phyloP scores from a whole-genome alignment of 139 green algal genomes.

The Helicosporidium sp. region DNA sequence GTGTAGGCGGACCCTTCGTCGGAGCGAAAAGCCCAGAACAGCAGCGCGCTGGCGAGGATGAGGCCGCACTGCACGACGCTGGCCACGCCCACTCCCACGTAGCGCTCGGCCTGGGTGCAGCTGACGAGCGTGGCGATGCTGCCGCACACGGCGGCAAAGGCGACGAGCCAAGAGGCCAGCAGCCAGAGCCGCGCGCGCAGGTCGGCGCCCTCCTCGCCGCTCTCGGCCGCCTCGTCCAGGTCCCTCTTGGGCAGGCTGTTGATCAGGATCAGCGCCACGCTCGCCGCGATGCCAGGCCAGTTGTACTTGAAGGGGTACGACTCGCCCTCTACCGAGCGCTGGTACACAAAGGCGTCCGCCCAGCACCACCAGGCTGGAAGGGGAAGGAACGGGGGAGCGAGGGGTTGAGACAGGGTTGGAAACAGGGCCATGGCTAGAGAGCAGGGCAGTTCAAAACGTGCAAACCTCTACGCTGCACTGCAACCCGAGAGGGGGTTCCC shows the following conservation, averaged over 20 bases:
- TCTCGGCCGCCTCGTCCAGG: conserved; percentile 7
- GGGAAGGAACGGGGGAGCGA: neutral
- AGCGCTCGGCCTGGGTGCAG: conserved; percentile 3
- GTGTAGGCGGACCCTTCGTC: neutral
- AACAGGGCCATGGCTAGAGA: neutral
- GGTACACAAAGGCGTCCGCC: conserved; percentile 17
- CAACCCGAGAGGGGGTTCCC: too few relatives aligned
- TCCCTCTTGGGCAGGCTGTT: conserved; percentile 19
- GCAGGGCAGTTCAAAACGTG: neutral
- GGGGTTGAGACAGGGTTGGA: neutral
- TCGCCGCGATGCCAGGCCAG: conserved; percentile 19
- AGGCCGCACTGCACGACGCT: conserved; percentile 23
- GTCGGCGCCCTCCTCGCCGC: conserved; percentile 8
- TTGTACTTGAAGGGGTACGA: conserved; percentile 21
- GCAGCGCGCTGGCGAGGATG: conserved; percentile 13
- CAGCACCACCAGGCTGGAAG: conserved; percentile 17
- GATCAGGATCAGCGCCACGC: conserved; percentile 22
- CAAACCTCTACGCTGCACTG: neutral
- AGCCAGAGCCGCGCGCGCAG: conserved; percentile 21
- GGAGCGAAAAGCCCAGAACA: conserved; percentile 20
- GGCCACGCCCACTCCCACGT: conserved; percentile 18
- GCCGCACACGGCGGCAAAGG: conserved; percentile 14
- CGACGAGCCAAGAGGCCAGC: conserved; percentile 19
- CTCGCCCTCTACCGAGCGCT: conserved; percentile 4
- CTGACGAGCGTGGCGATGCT: conserved; percentile 21